Conservation (phyloP, 352 stramenopile genomes). For the Phytophthora pisi region DNA sequence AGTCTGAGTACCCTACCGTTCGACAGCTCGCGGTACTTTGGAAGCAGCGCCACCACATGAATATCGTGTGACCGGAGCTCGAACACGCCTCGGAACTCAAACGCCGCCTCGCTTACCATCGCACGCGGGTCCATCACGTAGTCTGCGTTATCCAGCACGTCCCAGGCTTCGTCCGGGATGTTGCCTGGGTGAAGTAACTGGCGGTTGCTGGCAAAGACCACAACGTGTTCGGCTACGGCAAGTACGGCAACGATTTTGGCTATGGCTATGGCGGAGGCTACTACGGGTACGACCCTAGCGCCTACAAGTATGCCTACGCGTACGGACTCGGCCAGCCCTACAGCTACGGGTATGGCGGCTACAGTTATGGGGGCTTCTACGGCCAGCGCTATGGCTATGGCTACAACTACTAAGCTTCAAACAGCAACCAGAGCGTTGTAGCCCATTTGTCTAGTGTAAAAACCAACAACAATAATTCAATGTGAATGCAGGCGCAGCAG, state of each 20-base stretch:
- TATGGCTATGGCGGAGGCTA: conserved; percentile 3
- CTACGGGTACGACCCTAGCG: not conserved
- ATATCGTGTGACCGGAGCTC: no score
- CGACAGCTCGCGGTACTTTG: no score
- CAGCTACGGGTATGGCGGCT: conserved; percentile 5
- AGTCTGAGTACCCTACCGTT: no score
- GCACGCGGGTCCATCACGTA: no score
- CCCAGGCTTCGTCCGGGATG: no score
- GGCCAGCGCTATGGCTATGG: not conserved
- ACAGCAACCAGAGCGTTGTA: conserved; percentile 62
- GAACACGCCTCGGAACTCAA: no score
- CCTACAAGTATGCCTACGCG: conserved; percentile 4
- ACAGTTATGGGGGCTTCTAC: not conserved
- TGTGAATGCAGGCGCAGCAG: not conserved
- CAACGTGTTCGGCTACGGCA: not conserved
- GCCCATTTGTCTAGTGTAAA: not conserved
- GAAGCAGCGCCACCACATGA: no score
- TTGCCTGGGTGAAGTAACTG: no score
- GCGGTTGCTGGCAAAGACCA: not conserved
- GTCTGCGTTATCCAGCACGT: no score
- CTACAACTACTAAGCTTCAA: conserved; percentile 42
- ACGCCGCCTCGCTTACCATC: no score
- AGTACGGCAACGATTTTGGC: conserved; percentile 5
- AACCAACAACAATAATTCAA: conserved; percentile 1
- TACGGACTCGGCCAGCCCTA: not conserved